Conservation (phyloP, 139 green algal genomes). For the Closterium sp. region DNA sequence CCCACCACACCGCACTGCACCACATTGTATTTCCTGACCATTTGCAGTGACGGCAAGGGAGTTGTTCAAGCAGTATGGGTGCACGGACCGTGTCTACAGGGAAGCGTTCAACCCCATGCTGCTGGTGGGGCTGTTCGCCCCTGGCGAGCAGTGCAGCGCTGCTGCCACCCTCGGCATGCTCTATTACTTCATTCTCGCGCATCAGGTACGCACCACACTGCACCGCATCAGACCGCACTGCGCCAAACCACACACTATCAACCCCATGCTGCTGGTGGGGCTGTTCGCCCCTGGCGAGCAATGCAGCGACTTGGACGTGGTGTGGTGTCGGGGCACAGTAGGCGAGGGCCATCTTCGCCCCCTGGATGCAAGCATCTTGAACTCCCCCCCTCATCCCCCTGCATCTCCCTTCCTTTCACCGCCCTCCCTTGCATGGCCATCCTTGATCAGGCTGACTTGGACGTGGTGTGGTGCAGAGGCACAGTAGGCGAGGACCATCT, state of each 20-base stretch:
- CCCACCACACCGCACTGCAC: too few species aligned
- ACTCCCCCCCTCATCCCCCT: too few species aligned
- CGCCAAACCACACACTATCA: background rate
- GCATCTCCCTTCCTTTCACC: too few species aligned
- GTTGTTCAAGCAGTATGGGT: slow-evolving; percentile 43
- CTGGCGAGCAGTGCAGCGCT: slow-evolving; percentile 27
- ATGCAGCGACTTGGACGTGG: too few species aligned
- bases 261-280: slow-evolving; percentile 42
- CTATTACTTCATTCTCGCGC: slow-evolving; percentile 49
- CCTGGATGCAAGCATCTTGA: too few species aligned
- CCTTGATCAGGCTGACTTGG: slow-evolving; percentile 45
- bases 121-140: slow-evolving; percentile 34
- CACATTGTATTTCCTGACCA: background rate
- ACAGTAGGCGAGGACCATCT: slow-evolving; percentile 46
- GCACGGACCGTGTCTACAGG: slow-evolving; percentile 28
- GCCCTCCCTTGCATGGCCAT: too few species aligned
- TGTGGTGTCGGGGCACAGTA: too few species aligned
- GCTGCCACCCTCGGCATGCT: slow-evolving; percentile 41
- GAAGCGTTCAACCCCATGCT: slow-evolving; percentile 38
- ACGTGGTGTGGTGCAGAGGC: slow-evolving; percentile 46
- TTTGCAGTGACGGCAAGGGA: slow-evolving; percentile 31
- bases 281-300: slow-evolving; percentile 43
- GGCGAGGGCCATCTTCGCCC: too few species aligned
- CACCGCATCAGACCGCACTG: too few species aligned
- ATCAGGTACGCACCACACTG: slow-evolving; percentile 18